Evolutionary conservation across 441 rosid genomes (phyloP), one percentile per base, ranked within the genome.

Genomic region (Sinapis alba): DNA sequence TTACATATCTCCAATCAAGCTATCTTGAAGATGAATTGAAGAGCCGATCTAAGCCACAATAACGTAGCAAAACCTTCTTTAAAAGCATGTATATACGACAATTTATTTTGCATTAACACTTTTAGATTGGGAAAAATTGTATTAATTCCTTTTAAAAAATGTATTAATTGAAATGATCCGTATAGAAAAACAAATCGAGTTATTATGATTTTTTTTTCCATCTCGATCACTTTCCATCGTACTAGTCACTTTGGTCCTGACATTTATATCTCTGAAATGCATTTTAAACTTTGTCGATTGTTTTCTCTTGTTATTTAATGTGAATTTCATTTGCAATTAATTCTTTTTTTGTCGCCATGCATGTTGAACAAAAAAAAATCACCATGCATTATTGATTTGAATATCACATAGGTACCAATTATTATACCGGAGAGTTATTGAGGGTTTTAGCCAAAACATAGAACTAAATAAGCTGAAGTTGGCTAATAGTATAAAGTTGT

Each of bases 221-320:
- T 23, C 20, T 18, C 27, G 24, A 65, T 74, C 13, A 7, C 53
- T 58, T 74, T 53, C 61, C 47, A 28, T 30, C 36, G 23, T 47
- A 74, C 67, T 74, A 58, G 15, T 24, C 13, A 63, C 45, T 72
- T 62, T 63, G 15, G 45, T 32, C 61, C 21, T 28, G 26, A 3
- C 59, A 74, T 57, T 28, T 19, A 73, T 41, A 16, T 36, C 11
- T 38, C 38, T 15, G 58, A 58, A 16, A 66, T 43, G 38, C 51
- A 45, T 43, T 20, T 56, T 41, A 41, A 45, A 28, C 51, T 58
- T 7, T 73, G 51, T 65, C 66, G 60, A 66, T 15, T 58, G 51
- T 30, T 58, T 43, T 38, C 64, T n/a, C 12, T 15, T 23, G 7
- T 24, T 24, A 24, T 15, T 62, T 9, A 60, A 71, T 60, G 76